phyloP scores from a whole-genome alignment of 2,329 filamentous ascomycete genomes.

The Ceratocystis variospora region DNA sequence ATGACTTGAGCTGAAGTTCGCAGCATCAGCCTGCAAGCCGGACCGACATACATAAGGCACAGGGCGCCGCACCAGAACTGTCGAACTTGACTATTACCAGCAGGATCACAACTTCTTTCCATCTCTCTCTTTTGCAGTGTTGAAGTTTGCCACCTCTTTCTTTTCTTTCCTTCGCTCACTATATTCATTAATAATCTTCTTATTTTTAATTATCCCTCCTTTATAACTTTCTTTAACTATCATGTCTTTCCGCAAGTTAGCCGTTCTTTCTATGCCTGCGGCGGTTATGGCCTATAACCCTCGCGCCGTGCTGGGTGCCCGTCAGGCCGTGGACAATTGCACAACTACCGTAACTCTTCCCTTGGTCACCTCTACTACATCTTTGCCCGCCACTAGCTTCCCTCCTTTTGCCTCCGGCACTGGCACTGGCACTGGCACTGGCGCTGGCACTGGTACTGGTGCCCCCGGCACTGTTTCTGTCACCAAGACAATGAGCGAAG shows the following conservation, averaged over 20 bases:
- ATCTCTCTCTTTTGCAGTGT: background rate
- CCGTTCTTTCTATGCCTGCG: constrained; percentile 15
- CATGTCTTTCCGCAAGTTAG: constrained; percentile 14
- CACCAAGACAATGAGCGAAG: background rate
- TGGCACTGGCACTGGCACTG: too few relatives aligned
- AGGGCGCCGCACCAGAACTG: background rate
- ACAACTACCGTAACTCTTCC: constrained; percentile 5
- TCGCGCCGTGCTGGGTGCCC: constrained; percentile 7
- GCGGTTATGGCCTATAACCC: constrained; percentile 14
- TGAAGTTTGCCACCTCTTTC: background rate
- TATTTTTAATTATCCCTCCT: background rate
- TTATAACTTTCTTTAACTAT: background rate
- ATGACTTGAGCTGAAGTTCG: too few relatives aligned
- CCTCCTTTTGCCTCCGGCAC: background rate
- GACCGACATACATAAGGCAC: background rate
- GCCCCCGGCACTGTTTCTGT: background rate
- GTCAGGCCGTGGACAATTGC: constrained; percentile 11
- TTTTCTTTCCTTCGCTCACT: constrained; percentile 3
- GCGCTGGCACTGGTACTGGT: background rate
- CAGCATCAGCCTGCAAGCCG: too few relatives aligned
- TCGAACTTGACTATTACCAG: fast-evolving
- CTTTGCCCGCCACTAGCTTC: background rate
- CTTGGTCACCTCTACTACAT: background rate
- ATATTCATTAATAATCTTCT: background rate
- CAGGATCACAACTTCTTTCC: background rate